Conservation (phyloP, 495 filamentous ascomycete species). For the Penicillium canescens region DNA sequence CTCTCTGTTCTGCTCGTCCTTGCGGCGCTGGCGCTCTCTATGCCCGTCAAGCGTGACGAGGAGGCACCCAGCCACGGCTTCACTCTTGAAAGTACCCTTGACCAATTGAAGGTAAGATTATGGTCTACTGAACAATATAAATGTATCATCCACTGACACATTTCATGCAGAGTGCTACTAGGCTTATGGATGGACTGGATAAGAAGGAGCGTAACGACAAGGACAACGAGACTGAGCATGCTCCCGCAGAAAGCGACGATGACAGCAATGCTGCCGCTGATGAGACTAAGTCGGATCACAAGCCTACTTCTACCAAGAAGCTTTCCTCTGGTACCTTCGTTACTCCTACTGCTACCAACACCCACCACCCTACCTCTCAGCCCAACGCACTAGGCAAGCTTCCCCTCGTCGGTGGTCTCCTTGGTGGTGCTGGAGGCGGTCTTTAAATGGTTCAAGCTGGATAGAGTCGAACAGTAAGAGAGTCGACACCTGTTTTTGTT, state of each 20-base stretch:
- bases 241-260: background rate
- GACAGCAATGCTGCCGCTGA: background rate
- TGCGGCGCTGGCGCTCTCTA: constrained; percentile 30
- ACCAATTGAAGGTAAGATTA: constrained; percentile 20
- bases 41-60: constrained; percentile 30
- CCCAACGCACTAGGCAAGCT: constrained; percentile 28
- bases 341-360: constrained; percentile 23
- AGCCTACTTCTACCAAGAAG: constrained; percentile 18
- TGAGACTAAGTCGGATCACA: constrained; percentile 5
- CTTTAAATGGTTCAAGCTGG: constrained; percentile 7
- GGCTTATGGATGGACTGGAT: constrained; percentile 18
- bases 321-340: constrained; percentile 24
- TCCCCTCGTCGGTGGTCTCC: constrained; percentile 35
- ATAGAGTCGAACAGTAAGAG: background rate
- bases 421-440: constrained; percentile 19
- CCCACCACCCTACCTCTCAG: constrained; percentile 21
- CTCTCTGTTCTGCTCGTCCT: constrained; percentile 34
- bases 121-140: background rate
- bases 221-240: constrained; percentile 9
- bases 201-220: constrained; percentile 16
- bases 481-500: background rate
- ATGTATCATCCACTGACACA: too few species aligned
- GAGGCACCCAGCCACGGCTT: background rate
- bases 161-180: constrained; percentile 13
- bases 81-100: constrained; percentile 15